Base-by-base conservation (phyloP, 139 green algal species). In the Chlamydomonas schloesseri region DNA sequence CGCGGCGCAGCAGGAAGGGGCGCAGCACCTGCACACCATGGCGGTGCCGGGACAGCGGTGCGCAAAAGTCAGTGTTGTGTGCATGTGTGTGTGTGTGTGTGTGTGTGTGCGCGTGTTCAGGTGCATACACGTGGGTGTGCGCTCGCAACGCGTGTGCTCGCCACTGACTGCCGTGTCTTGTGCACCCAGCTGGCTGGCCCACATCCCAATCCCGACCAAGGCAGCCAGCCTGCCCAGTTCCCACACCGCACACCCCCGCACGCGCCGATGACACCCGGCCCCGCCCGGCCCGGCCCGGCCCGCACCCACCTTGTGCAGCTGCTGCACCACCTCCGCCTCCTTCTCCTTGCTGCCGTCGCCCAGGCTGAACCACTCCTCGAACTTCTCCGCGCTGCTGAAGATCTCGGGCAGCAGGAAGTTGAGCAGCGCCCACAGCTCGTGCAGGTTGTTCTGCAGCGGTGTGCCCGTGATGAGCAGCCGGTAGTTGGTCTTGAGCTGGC, bases 371-470 rank as follows among this genome's bases (percentile, higher is more conserved):
- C 97, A 99, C 92, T 99, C 96, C 83, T 99, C 98, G 89, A 99
- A 99, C 90, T 96, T 96, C 81, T 99, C 97, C 20, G 95, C 94
- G 69, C 81, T 93, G 83, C 85, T 75, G 87, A 99, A 99, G 36
- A 82, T 89, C 72, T 83, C 88, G 0, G 98, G 98, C 87, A 99
- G 94, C 91, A 99, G 92, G 88, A 99, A 99, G 93, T 99, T 99
- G 86, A 99, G 95, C 84, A 99, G 94, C 31, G 98, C 97, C 98
- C 98, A 99, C 73, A 99, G 96, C 94, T 99, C 97, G 91, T 99
- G 97, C 83, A 99, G 93, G 93, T 99, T 99, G 92, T 99, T 97
- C 89, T 97, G 95, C 80, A 99, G 95, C 33, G 97, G 97, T 34
- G 97, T 99, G 70, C 97, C 97, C 0, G 98, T 99, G 93, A 99